phyloP scores from a whole-genome alignment of 176 grass and related monocot species.

The Rhynchospora tenuis region DNA sequence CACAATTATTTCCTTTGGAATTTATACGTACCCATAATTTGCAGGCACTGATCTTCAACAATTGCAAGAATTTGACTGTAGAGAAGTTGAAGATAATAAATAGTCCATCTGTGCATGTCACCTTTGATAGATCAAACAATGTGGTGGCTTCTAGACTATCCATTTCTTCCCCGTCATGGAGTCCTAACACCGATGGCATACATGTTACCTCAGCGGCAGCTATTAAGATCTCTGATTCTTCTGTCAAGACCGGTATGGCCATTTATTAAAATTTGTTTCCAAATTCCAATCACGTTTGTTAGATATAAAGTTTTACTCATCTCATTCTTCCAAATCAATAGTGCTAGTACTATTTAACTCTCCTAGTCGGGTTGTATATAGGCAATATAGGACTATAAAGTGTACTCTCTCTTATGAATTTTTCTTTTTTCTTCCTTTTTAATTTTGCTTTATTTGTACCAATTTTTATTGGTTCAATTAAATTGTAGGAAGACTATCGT shows the following conservation, averaged over 20 bases:
- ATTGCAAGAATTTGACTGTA: slow-evolving; percentile 40
- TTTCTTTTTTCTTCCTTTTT: too few relatives aligned
- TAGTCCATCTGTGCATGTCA: slow-evolving; percentile 35
- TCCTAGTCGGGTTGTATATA: too few relatives aligned
- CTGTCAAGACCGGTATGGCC: slow-evolving; percentile 24
- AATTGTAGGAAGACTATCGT: too few relatives aligned
- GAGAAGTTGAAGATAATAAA: slow-evolving; percentile 29
- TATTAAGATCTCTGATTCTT: slow-evolving; percentile 19
- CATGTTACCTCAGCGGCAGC: slow-evolving; percentile 22
- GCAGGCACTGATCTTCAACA: slow-evolving; percentile 49
- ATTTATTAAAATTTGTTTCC: neutral
- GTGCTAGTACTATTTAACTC: too few relatives aligned
- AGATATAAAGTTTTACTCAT: neutral
- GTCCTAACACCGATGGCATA: slow-evolving; percentile 49
- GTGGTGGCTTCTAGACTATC: slow-evolving; percentile 17
- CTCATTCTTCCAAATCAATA: neutral
- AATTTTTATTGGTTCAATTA: too few relatives aligned
- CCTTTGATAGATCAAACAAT: slow-evolving; percentile 27
- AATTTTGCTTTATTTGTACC: too few relatives aligned
- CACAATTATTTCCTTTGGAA: neutral
- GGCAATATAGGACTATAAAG: too few relatives aligned
- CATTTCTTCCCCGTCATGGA: slow-evolving; percentile 29
- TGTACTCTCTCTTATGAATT: too few relatives aligned
- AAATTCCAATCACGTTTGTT: neutral
- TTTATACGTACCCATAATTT: neutral